Evolutionary conservation across 2,329 filamentous ascomycete genomes (phyloP), one percentile per base, ranked within the genome.

Genomic region (Hirsutella thompsonii): DNA sequence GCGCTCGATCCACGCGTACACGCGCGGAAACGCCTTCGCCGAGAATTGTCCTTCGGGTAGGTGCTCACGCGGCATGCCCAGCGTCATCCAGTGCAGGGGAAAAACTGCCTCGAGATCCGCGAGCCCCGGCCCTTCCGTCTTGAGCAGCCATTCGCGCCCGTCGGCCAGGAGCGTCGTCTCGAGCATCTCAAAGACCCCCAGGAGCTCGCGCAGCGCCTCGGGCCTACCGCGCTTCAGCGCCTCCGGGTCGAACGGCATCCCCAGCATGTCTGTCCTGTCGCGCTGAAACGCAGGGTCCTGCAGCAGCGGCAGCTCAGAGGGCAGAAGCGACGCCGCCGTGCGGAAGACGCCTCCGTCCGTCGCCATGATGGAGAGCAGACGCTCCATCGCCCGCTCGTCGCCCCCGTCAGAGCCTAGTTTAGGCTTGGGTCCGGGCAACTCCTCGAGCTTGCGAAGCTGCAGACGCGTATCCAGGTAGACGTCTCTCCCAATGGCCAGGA

Each of bases 81-180:
- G 6, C 6, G 59, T 55, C 2, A 84, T 57, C 82, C 82, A 87
- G 56, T 80, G 70, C 47, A 86, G 69, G 0, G 72, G 68, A 78
- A 77, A 85, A 11, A 81, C 61, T 35, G 72, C 76, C 60, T 87
- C 77, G 44, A 87, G 76, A 55, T 88, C 83, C 4, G 74, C 78
- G 46, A 84, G 55, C 1, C 64, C 68, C 2, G 77, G 74, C 16
- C 57, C 55, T 3, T 67, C 52, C 1, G 67, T 72, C 10, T 62
- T 66, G 11, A 80, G 58, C 8, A 86, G 59, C 81, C 80, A 87
- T 3, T 69, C 55, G 41, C 80, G 66, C n/a, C 75, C 79, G 58
- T 86, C 81, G 1, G 66, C 70, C 5, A 88, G 63, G 41, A 85
- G 55, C 1, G 69, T 73, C 2, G 60, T 66, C 61, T 88, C 82